phyloP scores from a whole-genome alignment of 306 rosid species.

The Senna siamea region DNA sequence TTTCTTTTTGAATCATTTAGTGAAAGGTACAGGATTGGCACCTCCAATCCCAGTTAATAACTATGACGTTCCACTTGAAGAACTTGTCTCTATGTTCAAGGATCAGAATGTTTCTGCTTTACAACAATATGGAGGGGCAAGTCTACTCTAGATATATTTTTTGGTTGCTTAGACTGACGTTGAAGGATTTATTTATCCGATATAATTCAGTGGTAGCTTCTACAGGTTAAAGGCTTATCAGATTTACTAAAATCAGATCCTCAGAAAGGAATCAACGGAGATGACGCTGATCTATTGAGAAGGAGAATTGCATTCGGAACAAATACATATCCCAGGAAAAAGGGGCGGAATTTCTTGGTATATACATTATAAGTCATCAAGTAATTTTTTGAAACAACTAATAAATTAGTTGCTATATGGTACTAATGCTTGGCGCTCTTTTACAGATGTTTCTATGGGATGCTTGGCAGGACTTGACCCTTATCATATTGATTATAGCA shows the following conservation, averaged over 20 bases:
- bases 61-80: conserved; percentile 65
- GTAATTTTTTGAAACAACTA: background rate
- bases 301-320: conserved; percentile 85
- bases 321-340: conserved; percentile 92
- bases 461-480: conserved; percentile 97
- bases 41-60: conserved; percentile 59
- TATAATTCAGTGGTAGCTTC: conserved; percentile 24
- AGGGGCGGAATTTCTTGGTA: conserved; percentile 93
- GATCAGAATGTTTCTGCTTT: conserved; percentile 67
- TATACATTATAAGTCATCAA: conserved; percentile 26
- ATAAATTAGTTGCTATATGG: conserved; percentile 17
- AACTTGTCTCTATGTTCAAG: conserved; percentile 77
- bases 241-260: conserved; percentile 62
- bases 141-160: conserved; percentile 31
- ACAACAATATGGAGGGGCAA: conserved; percentile 85
- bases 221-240: conserved; percentile 77
- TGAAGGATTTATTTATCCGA: conserved; percentile 33
- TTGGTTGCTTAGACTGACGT: conserved; percentile 20
- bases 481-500: conserved; percentile 88
- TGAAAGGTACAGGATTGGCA: conserved; percentile 47
- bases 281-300: conserved; percentile 59
- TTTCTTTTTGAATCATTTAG: conserved; percentile 41
- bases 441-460: conserved; percentile 94
- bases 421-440: conserved; percentile 36
- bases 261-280: conserved; percentile 77